These are phyloP conservation scores for Xylariaceae sp. DNA, from an alignment of 2,329 filamentous ascomycete genomes.

Conservation along the genomic window DNA sequence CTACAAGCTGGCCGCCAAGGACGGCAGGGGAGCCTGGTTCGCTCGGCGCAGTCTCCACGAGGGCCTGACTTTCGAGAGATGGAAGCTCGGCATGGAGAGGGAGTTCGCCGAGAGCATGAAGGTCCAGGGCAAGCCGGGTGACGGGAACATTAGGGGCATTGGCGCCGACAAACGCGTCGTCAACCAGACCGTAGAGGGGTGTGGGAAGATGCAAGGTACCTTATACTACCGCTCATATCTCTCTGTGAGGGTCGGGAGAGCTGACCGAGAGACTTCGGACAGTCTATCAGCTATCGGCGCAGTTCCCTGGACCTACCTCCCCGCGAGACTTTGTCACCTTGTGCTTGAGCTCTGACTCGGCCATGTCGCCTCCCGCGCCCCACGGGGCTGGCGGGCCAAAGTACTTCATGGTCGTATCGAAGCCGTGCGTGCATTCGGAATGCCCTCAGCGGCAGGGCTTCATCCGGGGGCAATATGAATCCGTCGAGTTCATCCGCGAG, in stretches of 20 bases:
- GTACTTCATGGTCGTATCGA: slow-evolving; percentile 82
- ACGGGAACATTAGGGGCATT: slow-evolving; percentile 74
- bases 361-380: slow-evolving; percentile 27
- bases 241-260: slow-evolving; percentile 2
- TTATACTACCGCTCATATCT: background rate
- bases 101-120: slow-evolving; percentile 77
- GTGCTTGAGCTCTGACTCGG: slow-evolving; percentile 59
- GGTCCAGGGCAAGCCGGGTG: slow-evolving; percentile 60
- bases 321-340: slow-evolving; percentile 83
- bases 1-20: slow-evolving; percentile 71
- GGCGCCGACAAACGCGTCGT: slow-evolving; percentile 72
- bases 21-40: slow-evolving; percentile 86
- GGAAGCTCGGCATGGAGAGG: slow-evolving; percentile 65
- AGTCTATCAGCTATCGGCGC: slow-evolving; percentile 81
- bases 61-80: slow-evolving; percentile 67
- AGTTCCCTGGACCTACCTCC: slow-evolving; percentile 83
- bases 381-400: slow-evolving; percentile 31
- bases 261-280: slow-evolving; percentile 7
- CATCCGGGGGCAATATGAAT: slow-evolving; percentile 82
- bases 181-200: slow-evolving; percentile 46
- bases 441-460: slow-evolving; percentile 63
- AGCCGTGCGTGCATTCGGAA: slow-evolving; percentile 70
- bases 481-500: slow-evolving; percentile 84
- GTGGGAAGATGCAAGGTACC: slow-evolving; percentile 57
- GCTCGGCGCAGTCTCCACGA: slow-evolving; percentile 76